Evolutionary conservation across 2,329 filamentous ascomycete genomes (phyloP), one percentile per base, ranked within the genome.

Genomic region (Xylariaceae sp.): DNA sequence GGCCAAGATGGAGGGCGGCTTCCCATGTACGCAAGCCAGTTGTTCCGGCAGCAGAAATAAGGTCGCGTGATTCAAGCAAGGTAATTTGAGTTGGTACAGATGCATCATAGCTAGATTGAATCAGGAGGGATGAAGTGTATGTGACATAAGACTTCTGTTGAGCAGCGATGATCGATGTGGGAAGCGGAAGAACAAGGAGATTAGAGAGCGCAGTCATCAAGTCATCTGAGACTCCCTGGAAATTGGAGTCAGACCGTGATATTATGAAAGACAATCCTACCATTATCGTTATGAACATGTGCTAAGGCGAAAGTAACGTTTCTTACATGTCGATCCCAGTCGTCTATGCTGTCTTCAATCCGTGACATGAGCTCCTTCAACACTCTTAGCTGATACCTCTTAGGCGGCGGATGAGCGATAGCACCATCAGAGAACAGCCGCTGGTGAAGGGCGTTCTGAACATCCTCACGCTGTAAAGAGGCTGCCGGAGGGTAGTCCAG

Each of bases 251-350:
- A 68, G 65, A 60, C 59, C 62, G 60, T 60, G 52, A 44, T 55
- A 18, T 50, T 47, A 51, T 60, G 60, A 57, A 49, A 63, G 64
- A 26, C 20, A 41, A 32, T 53, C 52, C 49, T 54, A 52, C 44
- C 51, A 12, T 23, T 37, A 42, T 20, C 21, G 32, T n/a, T 4
- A 19, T 51, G 45, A 48, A 16, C 20, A 45, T 57, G 37, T 32
- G 48, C 7, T 50, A 44, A n/a, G 21, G 52, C 26, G 29, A 26
- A 60, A 44, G 26, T 43, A 37, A 9, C 41, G 26, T 48, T 48
- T 78, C 89, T 79, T 88, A 96, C 93, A 88, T 96, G 86, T 80
- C 90, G 81, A 65, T 96, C 90, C 73, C 91, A 93, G 71, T 96
- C 86, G 54, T 84, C 80, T 46, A 96, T 91, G 32, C 88, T 84